Base-by-base conservation (phyloP, 1,284 basidiomycete genomes). In the Ustilago sp. region DNA sequence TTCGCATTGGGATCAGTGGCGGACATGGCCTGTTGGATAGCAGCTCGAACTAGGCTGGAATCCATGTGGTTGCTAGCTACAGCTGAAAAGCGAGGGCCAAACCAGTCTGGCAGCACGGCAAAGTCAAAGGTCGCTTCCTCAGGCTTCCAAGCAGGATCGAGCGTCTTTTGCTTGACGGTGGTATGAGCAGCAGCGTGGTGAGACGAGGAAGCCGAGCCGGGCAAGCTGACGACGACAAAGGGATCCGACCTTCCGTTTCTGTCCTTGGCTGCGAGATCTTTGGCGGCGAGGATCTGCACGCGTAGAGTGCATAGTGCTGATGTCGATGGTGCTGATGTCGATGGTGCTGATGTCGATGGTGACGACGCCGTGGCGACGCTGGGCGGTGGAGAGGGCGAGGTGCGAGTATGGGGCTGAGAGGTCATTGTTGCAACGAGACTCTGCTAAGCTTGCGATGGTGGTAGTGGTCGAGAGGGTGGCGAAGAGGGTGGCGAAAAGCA, bases 151-250 rank as follows among this genome's bases (percentile, higher is more conserved):
- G 87, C 86, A 0, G 95, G 95, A 80, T 93, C 92, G n/a, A 93
- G 85, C 0, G 90, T 92, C 68, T 91, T 91, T 85, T 92, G 94
- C 39, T 90, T 87, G n/a, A 93, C 93, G 0, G 94, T 90, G 0
- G 94, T 96, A 51, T 90, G 88, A n/a, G 92, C 88, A n/a, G 57
- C 52, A 9, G 56, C 59, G 19, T 65, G 57, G 19, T 62, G 66
- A n/a, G 52, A 59, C 5, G 73, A 60, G 11, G 59, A 52, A 31
- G 67, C 48, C n/a, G 73, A 72, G 58, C 80, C 79, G 39, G 77
- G 73, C 5, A 83, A 68, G 55, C 84, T 75, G 59, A 86, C 73
- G 56, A 79, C 74, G 62, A 85, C 69, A 59, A 81, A 87, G 7
- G 87, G 86, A 63, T 87, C 86, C 11, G 71, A 67, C 11, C 65